Evolutionary conservation across 2,329 filamentous ascomycete species (phyloP), one percentile per base, ranked within the genome.

Genomic region (Fusarium fujikuroi): DNA sequence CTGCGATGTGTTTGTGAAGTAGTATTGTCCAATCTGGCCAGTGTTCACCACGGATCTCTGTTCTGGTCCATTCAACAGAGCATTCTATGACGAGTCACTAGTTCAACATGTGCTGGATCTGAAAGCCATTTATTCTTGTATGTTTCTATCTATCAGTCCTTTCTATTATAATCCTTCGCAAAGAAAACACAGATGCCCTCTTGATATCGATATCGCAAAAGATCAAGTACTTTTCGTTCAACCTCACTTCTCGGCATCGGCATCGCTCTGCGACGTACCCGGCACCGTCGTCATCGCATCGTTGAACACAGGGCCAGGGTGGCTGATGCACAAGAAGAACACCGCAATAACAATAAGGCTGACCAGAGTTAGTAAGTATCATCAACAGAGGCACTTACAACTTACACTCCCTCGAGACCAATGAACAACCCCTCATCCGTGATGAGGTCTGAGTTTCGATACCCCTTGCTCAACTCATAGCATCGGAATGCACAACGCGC

Each of bases 401-500:
- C 82, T 73, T 76, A 84, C 83, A 82, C 82, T 79, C 86, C 87
- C 80, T 90, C 88, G 1, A 90, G 81, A 0, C 80, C 85, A 69
- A 89, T 88, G 69, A 90, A 90, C 5, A 87, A 76, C 0, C 78
- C 80, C 76, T 90, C 80, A 44, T 89, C 76, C 9, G 82, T 82
- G 44, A 91, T 88, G 62, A 92, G 79, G 10, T 83, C 78, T 1
- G 89, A 90, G 32, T 79, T 44, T 9, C 76, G 83, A 82, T 90
- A 93, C 3, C 91, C 91, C 43, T 90, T 83, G 69, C 87, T 88
- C 67, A 93, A 79, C 81, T 93, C 91, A 15, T 89, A 89, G 46
- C 92, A 89, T 60, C 91, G 86, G 79, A 90, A 92, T 15, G 88
- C 84, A 71, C 88, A 91, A 21, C 91, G 84, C 8, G 87, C 86